Evolutionary conservation across 805 yeast species (phyloP).

Genomic region (Nakazawaea siamensis): DNA sequence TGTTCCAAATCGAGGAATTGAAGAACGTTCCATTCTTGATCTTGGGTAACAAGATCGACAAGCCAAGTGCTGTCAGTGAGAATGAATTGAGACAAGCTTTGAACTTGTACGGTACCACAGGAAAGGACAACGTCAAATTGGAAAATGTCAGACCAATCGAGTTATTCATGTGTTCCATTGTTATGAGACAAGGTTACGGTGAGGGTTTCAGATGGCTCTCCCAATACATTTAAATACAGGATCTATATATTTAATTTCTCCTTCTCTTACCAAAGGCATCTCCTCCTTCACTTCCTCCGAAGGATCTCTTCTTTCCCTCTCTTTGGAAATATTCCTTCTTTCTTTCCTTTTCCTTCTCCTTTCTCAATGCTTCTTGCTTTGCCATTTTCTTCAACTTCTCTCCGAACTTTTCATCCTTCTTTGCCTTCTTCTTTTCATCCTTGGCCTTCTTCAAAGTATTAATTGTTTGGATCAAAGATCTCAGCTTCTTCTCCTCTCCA

Average conservation of each 20-base stretch:
- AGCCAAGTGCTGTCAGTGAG: constrained; percentile 90
- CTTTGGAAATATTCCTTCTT: constrained; percentile 80
- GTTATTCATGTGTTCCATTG: constrained; percentile 95
- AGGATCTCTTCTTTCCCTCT: constrained; percentile 53
- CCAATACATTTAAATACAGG: constrained; percentile 59
- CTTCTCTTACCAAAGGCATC: constrained; percentile 19
- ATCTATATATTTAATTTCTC: constrained; percentile 5
- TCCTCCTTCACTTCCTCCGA: constrained; percentile 19
- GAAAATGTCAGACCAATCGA: constrained; percentile 86
- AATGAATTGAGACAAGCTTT: constrained; percentile 87
- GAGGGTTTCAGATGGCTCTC: constrained; percentile 98
- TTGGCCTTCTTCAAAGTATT: constrained; percentile 80
- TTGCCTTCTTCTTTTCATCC: constrained; percentile 65
- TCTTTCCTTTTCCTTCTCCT: constrained; percentile 72
- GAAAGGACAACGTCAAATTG: constrained; percentile 67
- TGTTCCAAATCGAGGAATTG: constrained; percentile 89
- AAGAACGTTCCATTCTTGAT: constrained; percentile 84
- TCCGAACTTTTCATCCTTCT: constrained; percentile 68
- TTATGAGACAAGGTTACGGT: constrained; percentile 97
- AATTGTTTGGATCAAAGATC: constrained; percentile 81
- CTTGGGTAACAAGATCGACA: constrained; percentile 95
- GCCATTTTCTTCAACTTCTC: constrained; percentile 70
- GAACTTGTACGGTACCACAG: constrained; percentile 84
- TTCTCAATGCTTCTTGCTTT: constrained; percentile 60
- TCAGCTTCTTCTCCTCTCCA: constrained; percentile 90